Evolutionary conservation across 352 stramenopile species (phyloP).

Genomic region (Paralagenidium karlingii): DNA sequence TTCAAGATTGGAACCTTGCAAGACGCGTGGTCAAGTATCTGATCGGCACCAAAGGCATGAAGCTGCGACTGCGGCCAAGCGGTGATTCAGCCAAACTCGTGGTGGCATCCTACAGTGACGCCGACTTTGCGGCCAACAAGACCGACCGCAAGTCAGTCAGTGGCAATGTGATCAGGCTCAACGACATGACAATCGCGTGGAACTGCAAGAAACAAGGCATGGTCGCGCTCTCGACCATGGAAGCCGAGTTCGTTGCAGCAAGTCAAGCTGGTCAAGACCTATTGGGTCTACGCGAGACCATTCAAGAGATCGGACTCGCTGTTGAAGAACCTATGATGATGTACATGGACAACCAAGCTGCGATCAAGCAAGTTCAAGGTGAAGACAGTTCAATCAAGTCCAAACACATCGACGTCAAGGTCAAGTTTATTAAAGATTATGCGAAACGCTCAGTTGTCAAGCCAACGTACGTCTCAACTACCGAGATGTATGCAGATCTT

Average conservation of each 20-base stretch:
- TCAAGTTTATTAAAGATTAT: slow-evolving; percentile 6
- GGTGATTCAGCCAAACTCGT: neutral
- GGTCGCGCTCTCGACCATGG: slow-evolving; percentile 7
- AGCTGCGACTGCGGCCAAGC: slow-evolving; percentile 2
- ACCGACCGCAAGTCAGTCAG: slow-evolving; percentile 8
- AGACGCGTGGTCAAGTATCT: slow-evolving; percentile 11
- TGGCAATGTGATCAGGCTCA: slow-evolving; percentile 1
- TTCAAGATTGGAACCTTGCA: slow-evolving; percentile 4
- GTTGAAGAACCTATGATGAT: slow-evolving; percentile 1
- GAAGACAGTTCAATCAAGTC: slow-evolving; percentile 1
- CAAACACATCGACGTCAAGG: slow-evolving; percentile 6
- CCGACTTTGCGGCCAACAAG: slow-evolving; percentile 10
- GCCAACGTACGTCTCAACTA: slow-evolving; percentile 1
- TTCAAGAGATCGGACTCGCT: neutral
- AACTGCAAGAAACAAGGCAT: slow-evolving; percentile 7
- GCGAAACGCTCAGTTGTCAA: neutral
- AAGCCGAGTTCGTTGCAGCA: slow-evolving; percentile 7
- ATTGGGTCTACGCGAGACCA: slow-evolving; percentile 3
- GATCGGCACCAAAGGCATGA: slow-evolving; percentile 4
- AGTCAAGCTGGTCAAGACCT: neutral
- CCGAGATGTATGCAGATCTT: slow-evolving; percentile 5
- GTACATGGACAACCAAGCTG: slow-evolving; percentile 5
- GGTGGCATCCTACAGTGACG: slow-evolving; percentile 8
- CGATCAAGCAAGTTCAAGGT: slow-evolving; percentile 3
- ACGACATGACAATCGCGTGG: slow-evolving; percentile 5